phyloP scores from a whole-genome alignment of 176 grass and related monocot genomes.

The Aegilops umbellulata region DNA sequence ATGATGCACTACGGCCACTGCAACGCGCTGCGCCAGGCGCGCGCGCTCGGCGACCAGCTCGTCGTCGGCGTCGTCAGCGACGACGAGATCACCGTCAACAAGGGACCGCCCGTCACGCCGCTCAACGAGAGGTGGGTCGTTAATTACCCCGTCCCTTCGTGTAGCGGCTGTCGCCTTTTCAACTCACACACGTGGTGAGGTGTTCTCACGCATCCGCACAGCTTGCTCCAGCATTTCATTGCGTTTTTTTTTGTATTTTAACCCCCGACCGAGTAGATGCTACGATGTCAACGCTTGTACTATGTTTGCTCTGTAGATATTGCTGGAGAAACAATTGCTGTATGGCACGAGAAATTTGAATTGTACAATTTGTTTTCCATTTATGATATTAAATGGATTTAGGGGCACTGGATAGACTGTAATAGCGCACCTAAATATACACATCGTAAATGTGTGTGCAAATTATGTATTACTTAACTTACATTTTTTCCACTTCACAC shows the following conservation, averaged over 20 bases:
- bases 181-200: neutral
- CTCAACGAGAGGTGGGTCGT: slow-evolving; percentile 58
- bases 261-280: neutral
- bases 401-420: neutral
- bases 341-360: too few species aligned
- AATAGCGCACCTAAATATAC: neutral
- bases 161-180: neutral
- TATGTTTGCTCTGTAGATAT: neutral
- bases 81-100: slow-evolving; percentile 82
- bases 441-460: neutral
- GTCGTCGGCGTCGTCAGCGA: slow-evolving; percentile 76
- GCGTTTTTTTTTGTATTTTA: neutral
- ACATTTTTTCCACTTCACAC: neutral
- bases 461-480: neutral
- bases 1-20: slow-evolving; percentile 99
- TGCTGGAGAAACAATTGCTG: neutral
- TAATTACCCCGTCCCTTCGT: neutral
- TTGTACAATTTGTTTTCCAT: neutral
- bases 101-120: slow-evolving; percentile 78
- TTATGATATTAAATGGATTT: neutral
- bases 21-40: slow-evolving; percentile 80
- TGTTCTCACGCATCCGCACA: neutral
- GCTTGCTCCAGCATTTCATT: neutral
- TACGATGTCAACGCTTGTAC: neutral
- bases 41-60: slow-evolving; percentile 69